phyloP scores from a whole-genome alignment of 495 filamentous ascomycete genomes.

The Podospora pseudocomata region DNA sequence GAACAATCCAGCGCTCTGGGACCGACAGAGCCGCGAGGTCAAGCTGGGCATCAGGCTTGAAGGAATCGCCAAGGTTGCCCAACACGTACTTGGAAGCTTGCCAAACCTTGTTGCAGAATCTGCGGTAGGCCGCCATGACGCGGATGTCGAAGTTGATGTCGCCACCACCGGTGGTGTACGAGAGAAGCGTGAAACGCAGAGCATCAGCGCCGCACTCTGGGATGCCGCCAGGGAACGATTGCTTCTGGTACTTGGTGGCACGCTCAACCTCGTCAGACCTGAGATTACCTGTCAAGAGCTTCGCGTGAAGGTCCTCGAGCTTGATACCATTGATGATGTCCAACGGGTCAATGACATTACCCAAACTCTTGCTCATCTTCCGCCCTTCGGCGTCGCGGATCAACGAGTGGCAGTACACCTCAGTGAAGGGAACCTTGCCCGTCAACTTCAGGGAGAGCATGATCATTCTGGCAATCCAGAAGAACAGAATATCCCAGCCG shows the following conservation, averaged over 20 bases:
- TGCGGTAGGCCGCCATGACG: slow-evolving; percentile 77
- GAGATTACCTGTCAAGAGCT: slow-evolving; percentile 67
- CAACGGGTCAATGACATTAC: slow-evolving; percentile 78
- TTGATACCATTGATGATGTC: slow-evolving; percentile 74
- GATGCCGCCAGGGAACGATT: slow-evolving; percentile 76
- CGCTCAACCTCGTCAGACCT: slow-evolving; percentile 68
- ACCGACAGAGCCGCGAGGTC: slow-evolving; percentile 63
- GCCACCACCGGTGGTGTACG: slow-evolving; percentile 83
- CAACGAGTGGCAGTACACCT: slow-evolving; percentile 72
- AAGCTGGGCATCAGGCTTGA: slow-evolving; percentile 59
- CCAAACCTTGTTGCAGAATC: slow-evolving; percentile 94
- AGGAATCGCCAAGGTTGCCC: slow-evolving; percentile 69
- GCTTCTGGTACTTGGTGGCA: slow-evolving; percentile 74
- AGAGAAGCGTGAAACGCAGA: slow-evolving; percentile 73
- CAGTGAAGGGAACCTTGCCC: slow-evolving; percentile 64
- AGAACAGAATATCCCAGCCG: slow-evolving; percentile 81
- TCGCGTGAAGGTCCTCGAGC: slow-evolving; percentile 64
- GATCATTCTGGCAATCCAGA: slow-evolving; percentile 84
- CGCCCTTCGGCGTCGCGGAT: slow-evolving; percentile 75
- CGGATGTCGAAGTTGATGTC: slow-evolving; percentile 83
- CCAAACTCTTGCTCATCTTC: slow-evolving; percentile 83
- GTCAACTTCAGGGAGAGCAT: slow-evolving; percentile 76
- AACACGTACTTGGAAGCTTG: slow-evolving; percentile 85
- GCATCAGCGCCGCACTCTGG: slow-evolving; percentile 86
- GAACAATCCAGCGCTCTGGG: slow-evolving; percentile 78